phyloP scores from a whole-genome alignment of 225 moss, liverwort and hornwort genomes.

The Antitrichia curtipendula region DNA sequence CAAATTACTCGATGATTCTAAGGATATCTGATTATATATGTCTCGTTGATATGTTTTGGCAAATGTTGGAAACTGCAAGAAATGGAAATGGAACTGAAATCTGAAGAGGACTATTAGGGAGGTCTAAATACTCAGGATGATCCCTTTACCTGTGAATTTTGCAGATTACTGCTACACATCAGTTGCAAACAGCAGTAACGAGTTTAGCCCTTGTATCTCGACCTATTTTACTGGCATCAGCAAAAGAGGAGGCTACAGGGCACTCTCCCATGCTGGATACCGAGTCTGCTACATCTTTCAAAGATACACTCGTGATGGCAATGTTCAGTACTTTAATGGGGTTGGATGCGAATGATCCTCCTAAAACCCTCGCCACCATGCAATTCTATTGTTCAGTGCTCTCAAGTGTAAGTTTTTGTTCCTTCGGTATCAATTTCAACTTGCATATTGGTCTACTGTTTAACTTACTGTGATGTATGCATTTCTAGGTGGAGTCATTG shows the following conservation, averaged over 20 bases:
- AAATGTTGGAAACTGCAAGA: neutral
- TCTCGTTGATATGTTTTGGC: neutral
- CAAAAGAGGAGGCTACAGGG: constrained; percentile 57
- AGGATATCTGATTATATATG: neutral
- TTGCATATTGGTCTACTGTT: neutral
- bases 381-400: constrained; percentile 91
- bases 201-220: constrained; percentile 95
- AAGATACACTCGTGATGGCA: constrained; percentile 86
- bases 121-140: neutral
- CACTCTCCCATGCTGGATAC: constrained; percentile 42
- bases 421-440: neutral
- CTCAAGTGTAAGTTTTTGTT: constrained; percentile 58
- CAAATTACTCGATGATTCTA: neutral
- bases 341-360: constrained; percentile 99
- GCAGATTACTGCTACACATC: constrained; percentile 98
- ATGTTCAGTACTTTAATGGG: constrained; percentile 97
- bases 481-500: neutral
- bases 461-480: neutral
- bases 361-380: constrained; percentile 97
- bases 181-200: constrained; percentile 91
- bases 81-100: neutral
- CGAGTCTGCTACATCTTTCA: constrained; percentile 57
- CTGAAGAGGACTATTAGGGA: neutral
- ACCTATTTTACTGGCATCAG: constrained; percentile 72
- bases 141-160: neutral